phyloP scores from a whole-genome alignment of 2,329 filamentous ascomycete species.

The Chaetomium strumarium region DNA sequence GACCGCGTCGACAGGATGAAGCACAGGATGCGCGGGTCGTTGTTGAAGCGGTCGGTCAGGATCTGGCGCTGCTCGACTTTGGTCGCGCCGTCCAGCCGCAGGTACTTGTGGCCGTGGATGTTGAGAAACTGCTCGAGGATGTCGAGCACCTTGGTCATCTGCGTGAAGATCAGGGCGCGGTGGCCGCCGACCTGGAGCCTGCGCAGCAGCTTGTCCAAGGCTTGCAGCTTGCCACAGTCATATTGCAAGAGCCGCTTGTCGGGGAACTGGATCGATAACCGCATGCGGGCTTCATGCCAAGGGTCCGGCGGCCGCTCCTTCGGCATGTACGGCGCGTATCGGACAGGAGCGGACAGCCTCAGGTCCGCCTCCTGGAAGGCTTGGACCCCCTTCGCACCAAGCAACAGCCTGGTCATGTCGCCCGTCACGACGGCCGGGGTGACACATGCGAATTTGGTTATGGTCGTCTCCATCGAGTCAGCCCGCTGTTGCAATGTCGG shows the following conservation, averaged over 20 bases:
- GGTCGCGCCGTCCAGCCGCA: slow-evolving; percentile 92
- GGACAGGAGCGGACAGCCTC: slow-evolving; percentile 50
- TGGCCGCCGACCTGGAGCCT: slow-evolving; percentile 85
- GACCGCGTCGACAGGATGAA: slow-evolving; percentile 96
- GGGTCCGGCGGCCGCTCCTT: slow-evolving; percentile 61
- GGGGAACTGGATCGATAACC: slow-evolving; percentile 90
- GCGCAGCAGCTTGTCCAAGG: slow-evolving; percentile 77
- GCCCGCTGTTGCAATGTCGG: slow-evolving; percentile 69
- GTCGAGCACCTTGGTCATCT: slow-evolving; percentile 98
- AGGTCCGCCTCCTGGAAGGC: slow-evolving; percentile 53
- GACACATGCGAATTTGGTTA: slow-evolving; percentile 86
- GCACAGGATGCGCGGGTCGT: slow-evolving; percentile 82
- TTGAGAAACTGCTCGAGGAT: slow-evolving; percentile 97
- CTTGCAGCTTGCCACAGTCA: slow-evolving; percentile 94
- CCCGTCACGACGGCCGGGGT: slow-evolving; percentile 83
- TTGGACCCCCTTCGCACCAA: slow-evolving; percentile 55
- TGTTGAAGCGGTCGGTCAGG: slow-evolving; percentile 93
- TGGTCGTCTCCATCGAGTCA: slow-evolving; percentile 62
- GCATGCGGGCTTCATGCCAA: slow-evolving; percentile 90
- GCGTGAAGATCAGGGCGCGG: slow-evolving; percentile 94
- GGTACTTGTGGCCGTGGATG: slow-evolving; percentile 94
- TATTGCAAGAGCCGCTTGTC: slow-evolving; percentile 95
- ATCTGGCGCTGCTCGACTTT: slow-evolving; percentile 95
- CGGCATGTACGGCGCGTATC: slow-evolving; percentile 51
- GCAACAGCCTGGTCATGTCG: slow-evolving; percentile 62